Evolutionary conservation across 2,329 filamentous ascomycete genomes (phyloP).

Genomic region (Colletotrichum tofieldiae): DNA sequence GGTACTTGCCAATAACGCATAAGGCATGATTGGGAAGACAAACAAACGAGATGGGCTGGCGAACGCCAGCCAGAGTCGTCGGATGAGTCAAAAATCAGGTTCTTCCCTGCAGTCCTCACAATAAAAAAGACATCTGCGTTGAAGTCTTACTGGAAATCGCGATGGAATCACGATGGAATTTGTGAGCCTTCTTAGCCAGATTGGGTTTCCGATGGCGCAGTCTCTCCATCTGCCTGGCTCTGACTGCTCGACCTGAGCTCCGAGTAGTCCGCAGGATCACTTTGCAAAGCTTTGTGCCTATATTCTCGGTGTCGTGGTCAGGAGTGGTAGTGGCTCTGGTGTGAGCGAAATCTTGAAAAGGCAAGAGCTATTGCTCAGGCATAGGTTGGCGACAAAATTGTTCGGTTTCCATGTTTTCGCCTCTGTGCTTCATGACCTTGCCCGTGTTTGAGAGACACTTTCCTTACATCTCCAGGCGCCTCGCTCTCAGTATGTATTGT

Average conservation of each 20-base stretch:
- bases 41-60: slow-evolving; percentile 9
- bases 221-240: slow-evolving; percentile 10
- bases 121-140: slow-evolving; percentile 11
- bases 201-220: slow-evolving; percentile 7
- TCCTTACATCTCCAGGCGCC: too few relatives aligned
- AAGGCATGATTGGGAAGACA: neutral
- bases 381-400: slow-evolving; percentile 1
- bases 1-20: neutral
- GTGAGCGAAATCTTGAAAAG: neutral
- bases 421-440: neutral
- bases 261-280: slow-evolving; percentile 6
- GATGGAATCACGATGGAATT: slow-evolving; percentile 12
- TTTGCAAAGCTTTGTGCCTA: slow-evolving; percentile 3
- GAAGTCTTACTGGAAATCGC: slow-evolving; percentile 18
- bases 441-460: too few relatives aligned
- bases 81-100: slow-evolving; percentile 15
- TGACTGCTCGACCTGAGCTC: neutral
- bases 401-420: slow-evolving; percentile 8
- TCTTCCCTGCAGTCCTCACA: slow-evolving; percentile 11
- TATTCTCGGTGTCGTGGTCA: neutral
- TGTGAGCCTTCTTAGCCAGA: slow-evolving; percentile 14
- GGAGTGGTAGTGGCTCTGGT: neutral
- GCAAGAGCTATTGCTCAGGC: slow-evolving; percentile 4
- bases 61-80: slow-evolving; percentile 8
- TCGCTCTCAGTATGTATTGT: too few relatives aligned